Conservation (phyloP, 371 early-diverging fungal genomes). For the Encephalitozoon hellem region DNA sequence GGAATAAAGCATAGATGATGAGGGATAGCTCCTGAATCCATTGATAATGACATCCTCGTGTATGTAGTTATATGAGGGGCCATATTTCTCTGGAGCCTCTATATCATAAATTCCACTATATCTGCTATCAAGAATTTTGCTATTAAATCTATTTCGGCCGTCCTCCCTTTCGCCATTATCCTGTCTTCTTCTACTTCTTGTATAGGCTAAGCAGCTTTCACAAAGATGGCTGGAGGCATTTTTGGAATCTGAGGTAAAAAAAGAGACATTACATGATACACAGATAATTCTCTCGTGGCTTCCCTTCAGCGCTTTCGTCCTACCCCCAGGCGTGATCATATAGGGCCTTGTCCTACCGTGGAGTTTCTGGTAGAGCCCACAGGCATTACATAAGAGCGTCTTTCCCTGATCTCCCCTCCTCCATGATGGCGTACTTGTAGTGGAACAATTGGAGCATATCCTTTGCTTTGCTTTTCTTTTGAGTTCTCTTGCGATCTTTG, state of each 20-base stretch:
- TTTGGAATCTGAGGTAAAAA: constrained; percentile 8
- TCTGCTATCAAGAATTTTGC: neutral
- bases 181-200: neutral
- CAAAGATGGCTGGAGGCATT: constrained; percentile 19
- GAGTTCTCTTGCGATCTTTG: constrained; percentile 18
- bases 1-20: neutral
- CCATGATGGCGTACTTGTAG: constrained; percentile 77
- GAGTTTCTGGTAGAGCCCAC: constrained; percentile 72
- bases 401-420: constrained; percentile 69
- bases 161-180: too few species aligned
- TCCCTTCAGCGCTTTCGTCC: constrained; percentile 60
- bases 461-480: constrained; percentile 59
- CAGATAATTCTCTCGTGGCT: constrained; percentile 51
- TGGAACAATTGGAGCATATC: constrained; percentile 70
- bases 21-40: neutral
- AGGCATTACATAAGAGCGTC: constrained; percentile 72
- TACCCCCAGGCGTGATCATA: constrained; percentile 56
- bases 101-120: neutral
- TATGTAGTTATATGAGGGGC: neutral
- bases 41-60: neutral
- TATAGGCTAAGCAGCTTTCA: constrained; percentile 13
- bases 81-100: neutral
- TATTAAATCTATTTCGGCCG: neutral
- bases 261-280: constrained; percentile 40
- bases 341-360: constrained; percentile 63